Base-by-base conservation (phyloP, 768 basidiomycete genomes). In the Suillus subaureus region DNA sequence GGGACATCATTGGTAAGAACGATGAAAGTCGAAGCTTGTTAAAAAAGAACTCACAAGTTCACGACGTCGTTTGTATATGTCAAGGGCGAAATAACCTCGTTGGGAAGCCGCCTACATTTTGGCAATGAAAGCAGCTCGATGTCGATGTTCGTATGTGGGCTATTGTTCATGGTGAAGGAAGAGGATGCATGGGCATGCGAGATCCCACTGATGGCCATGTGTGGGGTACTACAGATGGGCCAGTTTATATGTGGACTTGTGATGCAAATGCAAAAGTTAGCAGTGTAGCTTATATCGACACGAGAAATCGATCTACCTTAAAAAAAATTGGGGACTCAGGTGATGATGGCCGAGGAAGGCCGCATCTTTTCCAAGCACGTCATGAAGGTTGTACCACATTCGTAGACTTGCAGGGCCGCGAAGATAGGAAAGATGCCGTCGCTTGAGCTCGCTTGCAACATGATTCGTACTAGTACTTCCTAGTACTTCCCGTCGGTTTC, bases 51-150 rank as follows among this genome's bases (percentile, higher is more conserved):
- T 72, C 70, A 90, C 89, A 85, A 87, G 69, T 85, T 79, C 47
- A 84, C 79, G 65, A 86, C 79, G 61, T 82, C 79, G 23, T 77
- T 81, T 7, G 81, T 76, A 69, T 84, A 84, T 9, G 79, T 72
- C 62, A 88, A 78, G 1, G 89, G 89, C 58, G 88, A 89, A 9
- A 85, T 82, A n/a, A 85, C 71, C 11, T 82, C 80, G 43, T 86
- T 86, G 15, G 75, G 70, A 35, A 77, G 77, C n/a, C 87, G 82
- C 63, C 81, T 77, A 54, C 77, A 77, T 58, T 74, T 73, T 31
- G 78, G 75, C 64, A 79, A 74, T 60, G 79, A 77, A 64, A 84
- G 72, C 21, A 85, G 78, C 58, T 77, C 71, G 54, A 79, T 79
- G 71, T 85, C 79, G 52, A 86, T 82, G 67, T 85, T 83, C 74